Percentiles rank a stretch among this genome's conserved stretches.
These are phyloP conservation scores for Abrus precatorius DNA, from an alignment of 306 rosid genomes.

Conservation along the genomic window DNA sequence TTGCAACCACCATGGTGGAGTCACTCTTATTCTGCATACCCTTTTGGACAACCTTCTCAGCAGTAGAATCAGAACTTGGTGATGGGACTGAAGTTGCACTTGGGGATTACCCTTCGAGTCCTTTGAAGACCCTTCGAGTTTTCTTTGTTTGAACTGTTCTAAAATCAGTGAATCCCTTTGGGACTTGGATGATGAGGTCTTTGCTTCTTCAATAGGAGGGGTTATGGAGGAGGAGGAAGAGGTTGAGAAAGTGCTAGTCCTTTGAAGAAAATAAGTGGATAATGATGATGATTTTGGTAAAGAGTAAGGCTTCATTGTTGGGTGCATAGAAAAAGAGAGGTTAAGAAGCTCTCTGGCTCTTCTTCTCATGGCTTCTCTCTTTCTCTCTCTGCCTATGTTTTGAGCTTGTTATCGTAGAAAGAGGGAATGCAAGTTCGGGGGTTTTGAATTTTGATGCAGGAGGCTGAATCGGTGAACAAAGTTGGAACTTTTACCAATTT, in stretches of 20 bases:
- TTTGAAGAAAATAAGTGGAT: slow-evolving; percentile 50
- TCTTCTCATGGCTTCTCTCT: slow-evolving; percentile 49
- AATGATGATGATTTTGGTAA: slow-evolving; percentile 48
- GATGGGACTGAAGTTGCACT: slow-evolving; percentile 28
- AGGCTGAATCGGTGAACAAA: too few relatives aligned
- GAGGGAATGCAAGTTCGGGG: neutral
- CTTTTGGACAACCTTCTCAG: slow-evolving; percentile 43
- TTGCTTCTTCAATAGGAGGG: neutral
- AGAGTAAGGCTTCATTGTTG: slow-evolving; percentile 42
- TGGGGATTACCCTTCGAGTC: slow-evolving; percentile 29
- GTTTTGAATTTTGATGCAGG: too few relatives aligned
- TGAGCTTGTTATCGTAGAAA: neutral
- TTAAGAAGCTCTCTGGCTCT: slow-evolving; percentile 60
- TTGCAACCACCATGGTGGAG: slow-evolving; percentile 51
- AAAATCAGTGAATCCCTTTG: slow-evolving; percentile 70
- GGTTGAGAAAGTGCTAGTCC: slow-evolving; percentile 61
- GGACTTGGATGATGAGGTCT: slow-evolving; percentile 40
- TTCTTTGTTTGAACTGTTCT: slow-evolving; percentile 70
- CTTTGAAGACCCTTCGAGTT: slow-evolving; percentile 69
- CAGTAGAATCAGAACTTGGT: neutral
- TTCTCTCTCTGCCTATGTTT: too few relatives aligned
- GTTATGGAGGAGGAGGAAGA: slow-evolving; percentile 43
- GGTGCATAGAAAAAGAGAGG: slow-evolving; percentile 39
- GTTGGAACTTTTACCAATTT: too few relatives aligned
- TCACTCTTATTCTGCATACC: slow-evolving; percentile 53